A percentile compares a stretch with the other conserved stretches of the same genome.
These are phyloP conservation scores for Exophiala mesophila DNA, from an alignment of 2,329 filamentous ascomycete genomes.

Conservation along the genomic window DNA sequence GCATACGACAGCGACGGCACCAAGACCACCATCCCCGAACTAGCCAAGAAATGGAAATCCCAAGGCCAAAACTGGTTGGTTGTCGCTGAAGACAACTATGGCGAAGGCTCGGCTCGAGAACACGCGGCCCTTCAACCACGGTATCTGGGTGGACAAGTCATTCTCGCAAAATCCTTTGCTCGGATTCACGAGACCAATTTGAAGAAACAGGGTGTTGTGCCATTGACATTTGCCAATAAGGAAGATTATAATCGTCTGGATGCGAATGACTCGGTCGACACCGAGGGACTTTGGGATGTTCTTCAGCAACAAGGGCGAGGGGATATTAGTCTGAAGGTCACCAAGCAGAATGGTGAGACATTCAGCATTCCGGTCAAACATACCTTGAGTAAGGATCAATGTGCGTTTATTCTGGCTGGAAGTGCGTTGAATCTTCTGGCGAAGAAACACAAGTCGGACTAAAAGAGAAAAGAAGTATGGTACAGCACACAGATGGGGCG, in stretches of 20 bases:
- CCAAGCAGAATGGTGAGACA: slow-evolving; percentile 60
- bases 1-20: slow-evolving; percentile 82
- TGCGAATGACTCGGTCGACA: slow-evolving; percentile 77
- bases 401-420: slow-evolving; percentile 84
- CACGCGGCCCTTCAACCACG: slow-evolving; percentile 85
- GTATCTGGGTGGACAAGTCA: slow-evolving; percentile 81
- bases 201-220: slow-evolving; percentile 96
- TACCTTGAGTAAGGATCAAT: slow-evolving; percentile 83
- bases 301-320: slow-evolving; percentile 73
- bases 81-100: slow-evolving; percentile 96
- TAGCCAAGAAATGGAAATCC: slow-evolving; percentile 77
- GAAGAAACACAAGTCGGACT: slow-evolving; percentile 29
- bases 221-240: slow-evolving; percentile 83
- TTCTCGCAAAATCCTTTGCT: slow-evolving; percentile 81
- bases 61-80: slow-evolving; percentile 79
- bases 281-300: slow-evolving; percentile 78
- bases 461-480: too few relatives aligned
- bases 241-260: slow-evolving; percentile 78
- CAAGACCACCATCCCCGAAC: slow-evolving; percentile 74
- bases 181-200: slow-evolving; percentile 93
- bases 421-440: slow-evolving; percentile 89
- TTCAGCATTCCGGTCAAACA: slow-evolving; percentile 74
- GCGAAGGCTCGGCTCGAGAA: slow-evolving; percentile 82
- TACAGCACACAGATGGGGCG: too few relatives aligned
- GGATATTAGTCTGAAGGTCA: slow-evolving; percentile 64